These are phyloP conservation scores for Fusarium sp. DNA, from an alignment of 2,329 filamentous ascomycete genomes.

Conservation along the genomic window DNA sequence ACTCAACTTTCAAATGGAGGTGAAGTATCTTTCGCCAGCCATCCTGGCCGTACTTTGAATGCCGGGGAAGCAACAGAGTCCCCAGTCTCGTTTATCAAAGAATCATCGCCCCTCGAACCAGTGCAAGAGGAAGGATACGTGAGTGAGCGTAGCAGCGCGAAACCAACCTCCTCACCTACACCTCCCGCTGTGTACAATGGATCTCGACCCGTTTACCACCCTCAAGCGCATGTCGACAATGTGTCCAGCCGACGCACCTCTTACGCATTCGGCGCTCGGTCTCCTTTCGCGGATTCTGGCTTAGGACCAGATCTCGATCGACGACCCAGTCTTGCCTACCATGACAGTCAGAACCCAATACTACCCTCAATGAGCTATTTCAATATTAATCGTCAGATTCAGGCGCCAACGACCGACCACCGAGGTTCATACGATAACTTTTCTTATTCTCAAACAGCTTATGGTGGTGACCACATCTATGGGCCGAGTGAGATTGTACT, in stretches of 20 bases:
- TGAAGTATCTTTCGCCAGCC: constrained; percentile 21
- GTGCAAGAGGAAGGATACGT: constrained; percentile 42
- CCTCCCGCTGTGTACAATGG: constrained; percentile 28
- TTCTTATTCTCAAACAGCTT: constrained; percentile 1
- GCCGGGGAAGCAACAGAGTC: constrained; percentile 40
- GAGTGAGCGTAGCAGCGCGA: constrained; percentile 27
- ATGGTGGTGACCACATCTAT: constrained; percentile 1
- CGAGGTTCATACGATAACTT: constrained; percentile 32
- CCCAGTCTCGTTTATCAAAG: constrained; percentile 39
- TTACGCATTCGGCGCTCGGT: constrained; percentile 20
- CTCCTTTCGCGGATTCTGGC: constrained; percentile 19
- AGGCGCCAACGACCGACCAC: constrained; percentile 38
- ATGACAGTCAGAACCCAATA: constrained; percentile 44
- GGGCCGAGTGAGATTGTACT: constrained; percentile 19
- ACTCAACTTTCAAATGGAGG: constrained; percentile 25
- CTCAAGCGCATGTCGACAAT: constrained; percentile 29
- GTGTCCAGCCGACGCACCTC: background rate
- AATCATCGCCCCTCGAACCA: constrained; percentile 45
- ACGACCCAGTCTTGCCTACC: constrained; percentile 36
- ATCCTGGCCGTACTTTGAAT: constrained; percentile 17
- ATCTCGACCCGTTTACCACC: constrained; percentile 16
- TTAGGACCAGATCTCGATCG: constrained; percentile 25
- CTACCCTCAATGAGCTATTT: constrained; percentile 27
- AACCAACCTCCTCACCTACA: constrained; percentile 30
- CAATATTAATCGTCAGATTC: constrained; percentile 41